Evolutionary conservation across 129 eudicot genomes (phyloP).

Genomic region (Glebionis coronaria): DNA sequence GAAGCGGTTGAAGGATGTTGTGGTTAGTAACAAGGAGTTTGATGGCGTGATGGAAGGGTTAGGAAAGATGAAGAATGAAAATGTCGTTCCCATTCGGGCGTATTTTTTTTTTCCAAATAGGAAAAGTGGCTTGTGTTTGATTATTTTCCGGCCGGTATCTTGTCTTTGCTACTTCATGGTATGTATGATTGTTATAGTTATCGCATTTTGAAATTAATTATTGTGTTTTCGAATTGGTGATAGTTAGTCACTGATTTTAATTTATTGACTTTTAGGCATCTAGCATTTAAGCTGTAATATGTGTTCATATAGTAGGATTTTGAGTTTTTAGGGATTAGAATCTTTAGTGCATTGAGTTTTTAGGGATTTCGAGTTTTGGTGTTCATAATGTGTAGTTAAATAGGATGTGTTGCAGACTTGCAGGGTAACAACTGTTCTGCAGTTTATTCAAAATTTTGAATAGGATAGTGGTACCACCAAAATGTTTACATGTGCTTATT

Average conservation of each 20-base stretch:
- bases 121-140: slow-evolving; percentile 80
- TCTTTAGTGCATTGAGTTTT: not conserved
- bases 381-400: too few relatives aligned
- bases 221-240: too few relatives aligned
- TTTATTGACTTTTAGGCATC: too few relatives aligned
- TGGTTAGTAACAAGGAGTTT: too few relatives aligned
- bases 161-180: slow-evolving; percentile 94
- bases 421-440: slow-evolving; percentile 21
- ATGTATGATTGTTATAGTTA: slow-evolving; percentile 16
- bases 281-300: too few relatives aligned
- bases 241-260: too few relatives aligned
- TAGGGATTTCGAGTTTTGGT: too few relatives aligned
- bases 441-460: slow-evolving; percentile 5
- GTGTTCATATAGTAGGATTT: not conserved
- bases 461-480: slow-evolving; percentile 6
- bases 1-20: too few relatives aligned
- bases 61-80: too few relatives aligned
- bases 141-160: slow-evolving; percentile 82
- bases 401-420: slow-evolving; percentile 12
- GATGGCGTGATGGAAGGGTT: too few relatives aligned
- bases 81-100: slow-evolving; percentile 70
- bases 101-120: slow-evolving; percentile 67
- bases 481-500: too few relatives aligned
- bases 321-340: not conserved
- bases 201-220: too few relatives aligned